Base-by-base conservation (phyloP, 2,329 filamentous ascomycete genomes). In the Hortaea sp. region DNA sequence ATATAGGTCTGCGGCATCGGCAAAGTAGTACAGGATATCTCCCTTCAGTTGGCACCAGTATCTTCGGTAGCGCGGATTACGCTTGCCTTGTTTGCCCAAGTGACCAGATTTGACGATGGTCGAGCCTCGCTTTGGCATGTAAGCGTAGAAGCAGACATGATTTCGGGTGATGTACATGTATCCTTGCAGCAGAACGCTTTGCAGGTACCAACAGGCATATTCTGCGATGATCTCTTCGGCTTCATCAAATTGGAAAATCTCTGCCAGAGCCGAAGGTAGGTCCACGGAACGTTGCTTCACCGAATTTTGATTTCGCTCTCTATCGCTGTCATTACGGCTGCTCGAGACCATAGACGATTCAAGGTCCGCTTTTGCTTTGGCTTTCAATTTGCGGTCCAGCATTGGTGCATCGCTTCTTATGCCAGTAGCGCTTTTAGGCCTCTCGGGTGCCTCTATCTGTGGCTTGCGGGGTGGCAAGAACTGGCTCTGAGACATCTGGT, bases 111-210 rank as follows among this genome's bases (percentile, higher is more conserved):
- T 97, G 54, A 82, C 78, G 12, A 85, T 77, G 45, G 82, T 75
- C 55, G 85, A 79, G 43, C 84, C 80, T 73, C 92, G 95, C 72
- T 89, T 94, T 5, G 88, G 88, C n/a, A 97, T 76, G 63, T 95
- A 95, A 35, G 92, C 88, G 63, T 95, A 97, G 65, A 97, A 98
- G 68, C 89, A 95, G 50, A 97, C 85, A 63, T 98, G 92, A 57
- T 83, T 85, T 50, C 84, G 75, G 0, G 92, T 97, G 60, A 98
- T 86, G 68, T 97, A 97, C 76, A 98, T 83, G 63, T 92, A 95
- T 5, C 92, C 92, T 62, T 95, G 88, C 6, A 97, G 75, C 29
- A 97, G 72, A 39, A 95, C 88, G 60, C 85, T 95, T 63, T 95
- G 88, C 31, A 97, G 70, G 35, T 97, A 71, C 82, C 88, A 95